Base-by-base conservation (phyloP, 345 rosid genomes). In the Aquilaria malaccensis region DNA sequence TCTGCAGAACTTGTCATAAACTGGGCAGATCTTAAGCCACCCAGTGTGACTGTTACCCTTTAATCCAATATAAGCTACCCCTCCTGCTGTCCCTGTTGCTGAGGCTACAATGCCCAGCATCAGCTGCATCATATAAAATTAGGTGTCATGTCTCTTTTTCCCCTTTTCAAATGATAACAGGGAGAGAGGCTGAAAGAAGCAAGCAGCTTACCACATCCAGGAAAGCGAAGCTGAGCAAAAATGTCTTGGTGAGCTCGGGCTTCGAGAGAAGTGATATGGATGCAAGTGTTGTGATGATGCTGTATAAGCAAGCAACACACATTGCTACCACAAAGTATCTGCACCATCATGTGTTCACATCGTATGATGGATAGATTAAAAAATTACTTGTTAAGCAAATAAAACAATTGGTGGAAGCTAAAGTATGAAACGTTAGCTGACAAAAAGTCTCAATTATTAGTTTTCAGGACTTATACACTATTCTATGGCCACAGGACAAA, bases 21-120 rank as follows among this genome's bases (percentile, higher is more conserved):
- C 61, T 55, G 51, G 2, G 83, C 96, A 93, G 3, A 87, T 56
- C 85, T 93, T 73, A 2, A 0, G 41, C 98, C 98, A 85, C 0
- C 50, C 1, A 1, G 10, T 55, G 22, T 85, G 87, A 2, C 57
- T 70, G 64, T 89, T 87, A 32, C 98, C 98, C 75, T 74, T 75
- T 58, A 84, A 59, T 30, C 83, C 88, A n/a, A 87, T 55, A 49
- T 93, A 93, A 30, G 67, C 97, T 13, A 87, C 90, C 30, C 77
- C 84, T 12, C 85, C 94, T 0, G 94, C 84, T 22, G 98, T 61
- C 0, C 94, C 98, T 1, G 88, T 80, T 10, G 91, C 97, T 14
- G 97, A 80, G 3, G 90, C 89, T 31, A 85, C 79, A 59, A 93
- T 15, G 59, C 97, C 97, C 58, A 89, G 45, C 70, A 87, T 59